Evolutionary conservation across 192 early-diverging fungal genomes (phyloP).

Genomic region (Backusella morwellensis): DNA sequence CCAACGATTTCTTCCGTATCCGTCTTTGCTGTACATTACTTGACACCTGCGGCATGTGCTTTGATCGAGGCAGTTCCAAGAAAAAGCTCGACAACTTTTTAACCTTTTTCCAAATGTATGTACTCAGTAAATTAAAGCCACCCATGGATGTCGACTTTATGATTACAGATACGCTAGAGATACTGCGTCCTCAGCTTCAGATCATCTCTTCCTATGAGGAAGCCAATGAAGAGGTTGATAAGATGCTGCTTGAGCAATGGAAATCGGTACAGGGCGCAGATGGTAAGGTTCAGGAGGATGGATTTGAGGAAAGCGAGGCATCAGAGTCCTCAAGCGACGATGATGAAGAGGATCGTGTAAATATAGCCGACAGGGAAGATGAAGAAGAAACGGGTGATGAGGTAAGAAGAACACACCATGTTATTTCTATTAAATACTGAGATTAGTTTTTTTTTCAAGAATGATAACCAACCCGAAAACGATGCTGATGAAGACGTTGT

Average conservation of each 20-base stretch:
- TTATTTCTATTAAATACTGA: background rate
- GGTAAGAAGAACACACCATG: background rate
- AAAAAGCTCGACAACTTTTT: slow-evolving; percentile 74
- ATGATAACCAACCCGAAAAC: slow-evolving; percentile 48
- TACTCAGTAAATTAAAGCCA: slow-evolving; percentile 74
- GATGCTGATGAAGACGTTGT: slow-evolving; percentile 73
- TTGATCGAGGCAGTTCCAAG: slow-evolving; percentile 64
- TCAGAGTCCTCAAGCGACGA: slow-evolving; percentile 36
- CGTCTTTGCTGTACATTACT: slow-evolving; percentile 85
- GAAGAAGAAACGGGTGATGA: slow-evolving; percentile 45
- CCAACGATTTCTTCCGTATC: slow-evolving; percentile 90
- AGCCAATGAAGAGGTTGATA: slow-evolving; percentile 67
- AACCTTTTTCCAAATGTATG: slow-evolving; percentile 86
- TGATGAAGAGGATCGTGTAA: slow-evolving; percentile 28
- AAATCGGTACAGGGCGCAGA: slow-evolving; percentile 46
- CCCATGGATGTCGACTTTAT: slow-evolving; percentile 91
- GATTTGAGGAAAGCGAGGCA: slow-evolving; percentile 38
- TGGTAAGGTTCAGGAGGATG: slow-evolving; percentile 40
- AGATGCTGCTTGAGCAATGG: slow-evolving; percentile 49
- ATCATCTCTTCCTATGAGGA: slow-evolving; percentile 76
- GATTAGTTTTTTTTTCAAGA: background rate
- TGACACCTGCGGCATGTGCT: slow-evolving; percentile 84
- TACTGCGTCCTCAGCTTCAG: slow-evolving; percentile 59
- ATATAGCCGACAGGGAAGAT: slow-evolving; percentile 23
- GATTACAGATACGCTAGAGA: slow-evolving; percentile 76